Evolutionary conservation across 495 filamentous ascomycete genomes (phyloP), one percentile per base, ranked within the genome.

Genomic region (Daldinia concentrica): DNA sequence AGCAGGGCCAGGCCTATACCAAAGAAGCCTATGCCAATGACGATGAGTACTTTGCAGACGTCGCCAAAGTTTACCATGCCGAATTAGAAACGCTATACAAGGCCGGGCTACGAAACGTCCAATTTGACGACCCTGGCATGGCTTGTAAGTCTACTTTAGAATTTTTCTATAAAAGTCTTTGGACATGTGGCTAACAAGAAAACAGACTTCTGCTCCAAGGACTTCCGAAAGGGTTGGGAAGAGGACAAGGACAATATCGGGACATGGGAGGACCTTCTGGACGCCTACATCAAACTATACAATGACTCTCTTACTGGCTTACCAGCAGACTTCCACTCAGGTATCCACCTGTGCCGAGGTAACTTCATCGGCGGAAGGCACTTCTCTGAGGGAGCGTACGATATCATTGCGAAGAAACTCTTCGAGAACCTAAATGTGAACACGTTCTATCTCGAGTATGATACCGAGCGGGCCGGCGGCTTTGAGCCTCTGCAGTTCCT

Each of bases 391-490:
- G 92, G 92, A 32, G 89, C 88, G 22, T 95, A 94, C 79, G 92
- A 94, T 79, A 83, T 86, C 60, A 93, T 95, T 66, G 92, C 92
- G 52, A 85, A 86, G 72, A 92, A 91, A 82, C 86, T 95, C 14
- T 95, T 95, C 84, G 83, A 89, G 64, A 82, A 91, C 65, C 84
- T 94, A 45, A 87, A 92, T 67, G 88, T 93, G 15, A 86, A 91
- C 79, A 93, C 91, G 5, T 94, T 91, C 81, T 94, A 93, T 76
- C 88, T 95, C 60, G 92, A 94, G 78, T 95, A 93, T 79, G 92
- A 94, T 81, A 93, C 90, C 14, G 83, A 85, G 27, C 86, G 92
- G 4, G 85, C 90, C 11, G 92, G 92, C 15, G 90, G 90, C 26
- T 94, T 95, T 74, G 91, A 93, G 81, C 91, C 92, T 15, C 86